These are phyloP conservation scores for Pythium scleroteichum DNA, from an alignment of 352 stramenopile species.

Conservation along the genomic window DNA sequence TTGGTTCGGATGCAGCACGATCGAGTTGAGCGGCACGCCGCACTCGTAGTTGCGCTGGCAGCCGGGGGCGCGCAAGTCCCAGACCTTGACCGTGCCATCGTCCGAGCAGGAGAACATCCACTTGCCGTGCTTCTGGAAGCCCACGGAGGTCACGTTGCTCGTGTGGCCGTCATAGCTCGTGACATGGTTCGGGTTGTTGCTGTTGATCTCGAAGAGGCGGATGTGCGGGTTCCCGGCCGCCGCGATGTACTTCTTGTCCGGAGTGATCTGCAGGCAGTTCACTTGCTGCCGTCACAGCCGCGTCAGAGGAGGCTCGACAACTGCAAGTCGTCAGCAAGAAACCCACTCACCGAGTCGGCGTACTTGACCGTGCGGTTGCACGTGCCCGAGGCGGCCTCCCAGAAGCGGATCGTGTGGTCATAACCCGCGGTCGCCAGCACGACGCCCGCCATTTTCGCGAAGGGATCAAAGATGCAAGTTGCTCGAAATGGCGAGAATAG, in stretches of 20 bases:
- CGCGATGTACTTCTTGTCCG: constrained; percentile 97
- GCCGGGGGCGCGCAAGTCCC: constrained; percentile 87
- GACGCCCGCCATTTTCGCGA: constrained; percentile 79
- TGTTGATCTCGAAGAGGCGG: constrained; percentile 97
- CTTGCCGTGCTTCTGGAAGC: constrained; percentile 97
- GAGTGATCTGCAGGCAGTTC: constrained; percentile 96
- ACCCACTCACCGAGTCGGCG: constrained; percentile 83
- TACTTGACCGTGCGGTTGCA: constrained; percentile 96
- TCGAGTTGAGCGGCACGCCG: constrained; percentile 92
- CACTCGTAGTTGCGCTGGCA: constrained; percentile 89
- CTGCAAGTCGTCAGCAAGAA: too few species aligned
- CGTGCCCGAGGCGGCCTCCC: constrained; percentile 95
- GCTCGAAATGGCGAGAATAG: constrained; percentile 5
- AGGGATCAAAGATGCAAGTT: constrained; percentile 3
- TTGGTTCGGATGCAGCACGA: constrained; percentile 96
- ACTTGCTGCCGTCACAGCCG: constrained; percentile 75
- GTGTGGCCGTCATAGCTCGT: constrained; percentile 96
- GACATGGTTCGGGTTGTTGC: constrained; percentile 94
- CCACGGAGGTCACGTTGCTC: constrained; percentile 95
- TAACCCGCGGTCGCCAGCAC: constrained; percentile 97
- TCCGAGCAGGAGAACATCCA: constrained; percentile 98
- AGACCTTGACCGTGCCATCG: constrained; percentile 96
- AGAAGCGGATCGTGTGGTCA: constrained; percentile 99
- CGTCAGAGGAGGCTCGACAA: background rate
- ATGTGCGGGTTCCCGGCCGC: constrained; percentile 97